Evolutionary conservation across 164 flowering plant genomes (phyloP).

Genomic region (Vitis rupestris): DNA sequence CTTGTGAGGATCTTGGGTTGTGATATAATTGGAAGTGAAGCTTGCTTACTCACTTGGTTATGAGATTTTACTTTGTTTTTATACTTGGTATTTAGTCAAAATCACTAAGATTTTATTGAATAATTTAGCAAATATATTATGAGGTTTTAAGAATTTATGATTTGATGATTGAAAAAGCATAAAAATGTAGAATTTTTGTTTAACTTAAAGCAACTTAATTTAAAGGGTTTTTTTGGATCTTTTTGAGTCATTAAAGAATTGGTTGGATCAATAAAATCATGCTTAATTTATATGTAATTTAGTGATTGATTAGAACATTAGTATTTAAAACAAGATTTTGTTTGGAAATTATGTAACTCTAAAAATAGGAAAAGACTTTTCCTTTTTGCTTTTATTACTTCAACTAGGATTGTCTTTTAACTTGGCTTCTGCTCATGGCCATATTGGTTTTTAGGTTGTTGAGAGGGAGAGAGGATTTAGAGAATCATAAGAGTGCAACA

Average conservation of each 20-base stretch:
- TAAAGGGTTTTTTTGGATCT: conserved; percentile 15
- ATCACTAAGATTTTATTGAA: conserved; percentile 1
- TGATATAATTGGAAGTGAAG: no score
- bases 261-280: conserved; percentile 26
- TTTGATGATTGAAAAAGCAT: conserved; percentile 22
- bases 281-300: conserved; percentile 10
- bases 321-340: conserved; percentile 15
- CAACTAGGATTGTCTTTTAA: conserved; percentile 18
- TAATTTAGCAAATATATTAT: conserved; percentile 21
- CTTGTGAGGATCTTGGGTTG: no score
- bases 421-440: conserved; percentile 10
- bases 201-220: conserved; percentile 20
- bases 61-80: neutral
- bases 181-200: conserved; percentile 19
- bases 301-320: conserved; percentile 35
- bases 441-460: conserved; percentile 10
- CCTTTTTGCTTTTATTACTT: neutral
- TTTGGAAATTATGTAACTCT: conserved; percentile 14
- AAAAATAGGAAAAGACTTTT: conserved; percentile 5
- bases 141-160: neutral
- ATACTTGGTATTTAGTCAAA: neutral
- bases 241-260: conserved; percentile 31
- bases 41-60: neutral
- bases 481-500: conserved; percentile 1
- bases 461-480: neutral